Percentiles rank a stretch among this genome's conserved stretches.
Conservation (phyloP, 2,329 filamentous ascomycete genomes). For the Xylariales sp. region DNA sequence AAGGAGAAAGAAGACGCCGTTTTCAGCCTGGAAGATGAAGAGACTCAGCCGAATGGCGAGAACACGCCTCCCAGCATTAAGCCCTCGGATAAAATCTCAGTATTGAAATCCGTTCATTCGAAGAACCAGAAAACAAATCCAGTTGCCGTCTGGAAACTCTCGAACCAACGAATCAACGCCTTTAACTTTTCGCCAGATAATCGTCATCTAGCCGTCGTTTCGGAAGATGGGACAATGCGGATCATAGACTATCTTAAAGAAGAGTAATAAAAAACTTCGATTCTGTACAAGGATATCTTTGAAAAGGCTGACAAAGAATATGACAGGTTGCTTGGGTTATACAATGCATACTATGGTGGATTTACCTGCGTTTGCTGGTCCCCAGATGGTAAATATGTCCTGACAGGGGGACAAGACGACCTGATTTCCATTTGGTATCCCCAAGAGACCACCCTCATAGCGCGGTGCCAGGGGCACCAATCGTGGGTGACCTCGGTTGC, state of each 20-base stretch:
- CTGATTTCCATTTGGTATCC: slow-evolving; percentile 96
- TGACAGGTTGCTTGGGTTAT: slow-evolving; percentile 82
- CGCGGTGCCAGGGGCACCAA: slow-evolving; percentile 92
- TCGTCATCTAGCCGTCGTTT: slow-evolving; percentile 86
- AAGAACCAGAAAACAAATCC: slow-evolving; percentile 95
- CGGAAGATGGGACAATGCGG: slow-evolving; percentile 88
- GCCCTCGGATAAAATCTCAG: slow-evolving; percentile 66
- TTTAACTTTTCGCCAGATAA: slow-evolving; percentile 94
- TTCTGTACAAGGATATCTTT: slow-evolving; percentile 6
- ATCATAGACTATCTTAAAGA: slow-evolving; percentile 94
- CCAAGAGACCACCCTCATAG: slow-evolving; percentile 83
- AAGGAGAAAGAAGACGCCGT: slow-evolving; percentile 83
- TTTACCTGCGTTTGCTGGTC: slow-evolving; percentile 97
- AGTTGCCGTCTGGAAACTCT: slow-evolving; percentile 90
- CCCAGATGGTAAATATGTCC: slow-evolving; percentile 93
- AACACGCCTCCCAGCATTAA: slow-evolving; percentile 53
- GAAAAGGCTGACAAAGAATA: slow-evolving; percentile 23
- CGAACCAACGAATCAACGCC: slow-evolving; percentile 88
- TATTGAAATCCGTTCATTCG: slow-evolving; percentile 93
- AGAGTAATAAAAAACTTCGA: slow-evolving; percentile 66
- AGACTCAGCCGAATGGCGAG: slow-evolving; percentile 45
- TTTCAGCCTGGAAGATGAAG: slow-evolving; percentile 37
- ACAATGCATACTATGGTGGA: slow-evolving; percentile 92
- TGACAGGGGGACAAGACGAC: slow-evolving; percentile 96
- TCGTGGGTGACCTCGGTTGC: slow-evolving; percentile 95